Conservation (phyloP, 257 asterid genomes). For the Nyctanthes arbortristis region DNA sequence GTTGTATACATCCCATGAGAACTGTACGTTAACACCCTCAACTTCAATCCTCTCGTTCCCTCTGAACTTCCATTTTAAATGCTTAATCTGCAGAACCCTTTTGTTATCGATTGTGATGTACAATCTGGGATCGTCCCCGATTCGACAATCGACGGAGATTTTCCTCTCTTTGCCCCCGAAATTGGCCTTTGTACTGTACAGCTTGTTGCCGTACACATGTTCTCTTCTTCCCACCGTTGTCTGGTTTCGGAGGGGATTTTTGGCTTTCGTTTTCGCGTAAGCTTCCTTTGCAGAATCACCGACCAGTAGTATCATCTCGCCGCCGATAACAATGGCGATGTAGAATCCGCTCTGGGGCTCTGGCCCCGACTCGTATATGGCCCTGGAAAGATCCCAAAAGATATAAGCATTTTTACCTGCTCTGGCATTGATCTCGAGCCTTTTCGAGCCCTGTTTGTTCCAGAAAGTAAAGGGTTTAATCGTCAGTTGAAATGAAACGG, state of each 20-base stretch:
- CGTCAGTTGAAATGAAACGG: slow-evolving; percentile 40
- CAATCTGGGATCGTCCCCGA: slow-evolving; percentile 40
- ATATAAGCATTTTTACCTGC: slow-evolving; percentile 21
- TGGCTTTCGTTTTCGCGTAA: slow-evolving; percentile 20
- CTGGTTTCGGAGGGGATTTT: background rate
- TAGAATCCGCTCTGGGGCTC: slow-evolving; percentile 55
- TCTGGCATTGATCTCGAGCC: slow-evolving; percentile 20
- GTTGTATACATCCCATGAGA: slow-evolving; percentile 66
- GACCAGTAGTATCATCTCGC: slow-evolving; percentile 38
- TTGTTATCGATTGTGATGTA: slow-evolving; percentile 36
- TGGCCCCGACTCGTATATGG: slow-evolving; percentile 57
- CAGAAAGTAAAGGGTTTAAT: slow-evolving; percentile 46
- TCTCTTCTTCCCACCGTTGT: slow-evolving; percentile 48
- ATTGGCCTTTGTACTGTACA: slow-evolving; percentile 42
- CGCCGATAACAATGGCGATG: slow-evolving; percentile 39
- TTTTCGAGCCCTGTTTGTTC: slow-evolving; percentile 48
- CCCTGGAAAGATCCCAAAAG: slow-evolving; percentile 54
- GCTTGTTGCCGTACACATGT: slow-evolving; percentile 47
- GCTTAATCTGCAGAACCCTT: slow-evolving; percentile 50
- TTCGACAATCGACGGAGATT: slow-evolving; percentile 44
- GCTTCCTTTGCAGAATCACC: slow-evolving; percentile 45
- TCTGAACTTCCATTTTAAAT: slow-evolving; percentile 64
- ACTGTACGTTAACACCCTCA: slow-evolving; percentile 41
- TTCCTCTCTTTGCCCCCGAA: slow-evolving; percentile 40
- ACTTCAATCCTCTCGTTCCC: slow-evolving; percentile 57